phyloP scores from a whole-genome alignment of 2,329 filamentous ascomycete species.

The Trichoderma koningii region DNA sequence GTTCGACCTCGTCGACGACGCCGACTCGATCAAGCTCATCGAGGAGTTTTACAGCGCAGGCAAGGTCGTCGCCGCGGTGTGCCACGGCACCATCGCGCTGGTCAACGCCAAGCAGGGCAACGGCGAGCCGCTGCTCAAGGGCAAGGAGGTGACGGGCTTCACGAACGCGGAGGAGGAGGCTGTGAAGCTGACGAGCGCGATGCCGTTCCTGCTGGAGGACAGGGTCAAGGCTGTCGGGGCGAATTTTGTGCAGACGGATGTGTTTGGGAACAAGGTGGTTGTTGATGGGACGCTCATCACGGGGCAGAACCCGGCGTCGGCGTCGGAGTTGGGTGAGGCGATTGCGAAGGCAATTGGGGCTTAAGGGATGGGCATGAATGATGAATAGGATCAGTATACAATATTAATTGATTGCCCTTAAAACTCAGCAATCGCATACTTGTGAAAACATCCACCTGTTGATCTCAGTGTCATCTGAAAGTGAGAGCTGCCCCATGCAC shows the following conservation, averaged over 20 bases:
- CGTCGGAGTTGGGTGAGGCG: conserved; percentile 54
- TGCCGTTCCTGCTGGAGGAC: conserved; percentile 63
- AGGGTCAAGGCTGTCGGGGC: conserved; percentile 55
- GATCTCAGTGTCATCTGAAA: too few relatives aligned
- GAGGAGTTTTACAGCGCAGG: conserved; percentile 61
- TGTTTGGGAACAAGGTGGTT: conserved; percentile 52
- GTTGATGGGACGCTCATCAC: conserved; percentile 57
- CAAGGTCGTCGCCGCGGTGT: conserved; percentile 67
- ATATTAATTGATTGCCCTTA: not conserved
- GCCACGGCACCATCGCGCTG: conserved; percentile 68
- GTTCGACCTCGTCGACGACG: conserved; percentile 64
- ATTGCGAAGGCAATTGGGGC: conserved; percentile 46
- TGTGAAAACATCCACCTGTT: too few relatives aligned
- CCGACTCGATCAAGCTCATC: conserved; percentile 60
- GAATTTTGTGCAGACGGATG: conserved; percentile 56
- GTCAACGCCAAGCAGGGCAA: conserved; percentile 55
- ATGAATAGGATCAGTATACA: not conserved
- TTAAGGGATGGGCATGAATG: not conserved
- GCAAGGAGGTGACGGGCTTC: conserved; percentile 63
- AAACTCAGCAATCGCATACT: too few relatives aligned
- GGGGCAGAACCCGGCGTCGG: conserved; percentile 60
- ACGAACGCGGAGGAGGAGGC: conserved; percentile 59
- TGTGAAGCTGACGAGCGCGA: conserved; percentile 50
- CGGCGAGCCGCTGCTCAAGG: conserved; percentile 57
- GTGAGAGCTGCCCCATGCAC: too few relatives aligned